Evolutionary conservation across 345 rosid genomes (phyloP).

Genomic region (Boechera retrofracta): DNA sequence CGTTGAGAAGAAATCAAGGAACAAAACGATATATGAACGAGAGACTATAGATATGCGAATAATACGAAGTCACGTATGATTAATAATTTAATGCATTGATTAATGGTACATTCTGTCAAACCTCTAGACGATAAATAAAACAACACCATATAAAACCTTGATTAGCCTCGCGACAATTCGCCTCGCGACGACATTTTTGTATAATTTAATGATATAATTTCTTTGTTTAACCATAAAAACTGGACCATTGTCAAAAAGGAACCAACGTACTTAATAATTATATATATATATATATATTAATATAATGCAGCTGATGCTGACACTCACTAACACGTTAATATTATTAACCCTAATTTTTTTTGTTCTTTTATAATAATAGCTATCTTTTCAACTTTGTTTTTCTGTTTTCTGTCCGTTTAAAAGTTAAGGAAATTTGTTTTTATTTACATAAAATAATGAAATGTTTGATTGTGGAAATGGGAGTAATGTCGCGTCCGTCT

Average conservation of each 20-base stretch:
- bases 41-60: conserved; percentile 30
- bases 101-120: conserved; percentile 46
- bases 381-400: conserved; percentile 45
- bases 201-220: conserved; percentile 34
- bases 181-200: conserved; percentile 49
- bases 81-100: conserved; percentile 31
- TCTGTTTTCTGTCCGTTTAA: conserved; percentile 44
- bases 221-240: conserved; percentile 42
- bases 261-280: conserved; percentile 38
- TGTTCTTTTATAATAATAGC: conserved; percentile 32
- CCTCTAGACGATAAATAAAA: conserved; percentile 45
- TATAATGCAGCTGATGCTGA: conserved; percentile 52
- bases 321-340: conserved; percentile 60
- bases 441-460: conserved; percentile 43
- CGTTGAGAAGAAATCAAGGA: conserved; percentile 47
- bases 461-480: conserved; percentile 34
- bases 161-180: conserved; percentile 63
- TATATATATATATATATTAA: neutral
- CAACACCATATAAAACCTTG: conserved; percentile 52
- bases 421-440: conserved; percentile 51
- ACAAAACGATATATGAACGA: conserved; percentile 46
- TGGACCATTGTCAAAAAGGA: conserved; percentile 47
- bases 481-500: conserved; percentile 45
- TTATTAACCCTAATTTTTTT: conserved; percentile 36
- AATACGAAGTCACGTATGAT: conserved; percentile 31